Conservation (phyloP, 305 asterid species). For the Fraxinus velutina region DNA sequence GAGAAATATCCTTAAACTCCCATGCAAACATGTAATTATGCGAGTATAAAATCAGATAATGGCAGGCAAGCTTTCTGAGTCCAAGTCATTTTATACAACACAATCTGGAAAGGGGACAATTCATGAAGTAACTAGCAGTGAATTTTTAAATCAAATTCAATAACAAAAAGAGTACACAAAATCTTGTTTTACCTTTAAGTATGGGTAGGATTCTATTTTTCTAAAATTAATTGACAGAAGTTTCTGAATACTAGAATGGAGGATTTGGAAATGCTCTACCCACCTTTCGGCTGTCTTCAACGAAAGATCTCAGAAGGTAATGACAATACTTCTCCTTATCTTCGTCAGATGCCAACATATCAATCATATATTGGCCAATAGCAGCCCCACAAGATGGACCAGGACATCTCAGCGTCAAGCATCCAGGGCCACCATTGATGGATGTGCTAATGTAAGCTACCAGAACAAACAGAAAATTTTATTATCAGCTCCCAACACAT, state of each 20-base stretch:
- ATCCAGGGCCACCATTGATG: conserved; percentile 87
- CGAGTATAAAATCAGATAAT: conserved; percentile 1
- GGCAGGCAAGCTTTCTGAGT: conserved; percentile 2
- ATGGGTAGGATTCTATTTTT: neutral
- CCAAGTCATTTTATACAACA: neutral
- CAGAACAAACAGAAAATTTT: conserved; percentile 25
- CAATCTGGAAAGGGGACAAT: neutral
- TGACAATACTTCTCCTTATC: conserved; percentile 68
- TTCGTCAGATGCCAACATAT: conserved; percentile 42
- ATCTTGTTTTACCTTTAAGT: neutral
- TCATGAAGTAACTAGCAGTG: neutral
- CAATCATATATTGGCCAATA: conserved; percentile 71
- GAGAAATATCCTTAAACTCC: neutral
- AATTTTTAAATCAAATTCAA: neutral
- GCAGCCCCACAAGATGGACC: conserved; percentile 77
- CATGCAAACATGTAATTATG: neutral
- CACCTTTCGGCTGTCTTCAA: conserved; percentile 85
- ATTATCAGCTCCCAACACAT: neutral
- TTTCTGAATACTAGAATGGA: neutral
- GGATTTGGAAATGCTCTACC: conserved; percentile 19
- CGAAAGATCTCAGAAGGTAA: conserved; percentile 78
- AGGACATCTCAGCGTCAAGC: conserved; percentile 83
- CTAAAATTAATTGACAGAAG: neutral
- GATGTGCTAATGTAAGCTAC: conserved; percentile 81
- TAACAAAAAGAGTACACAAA: neutral